Evolutionary conservation across 768 basidiomycete genomes (phyloP), one percentile per base, ranked within the genome.

Genomic region (Tulasnella sp.): DNA sequence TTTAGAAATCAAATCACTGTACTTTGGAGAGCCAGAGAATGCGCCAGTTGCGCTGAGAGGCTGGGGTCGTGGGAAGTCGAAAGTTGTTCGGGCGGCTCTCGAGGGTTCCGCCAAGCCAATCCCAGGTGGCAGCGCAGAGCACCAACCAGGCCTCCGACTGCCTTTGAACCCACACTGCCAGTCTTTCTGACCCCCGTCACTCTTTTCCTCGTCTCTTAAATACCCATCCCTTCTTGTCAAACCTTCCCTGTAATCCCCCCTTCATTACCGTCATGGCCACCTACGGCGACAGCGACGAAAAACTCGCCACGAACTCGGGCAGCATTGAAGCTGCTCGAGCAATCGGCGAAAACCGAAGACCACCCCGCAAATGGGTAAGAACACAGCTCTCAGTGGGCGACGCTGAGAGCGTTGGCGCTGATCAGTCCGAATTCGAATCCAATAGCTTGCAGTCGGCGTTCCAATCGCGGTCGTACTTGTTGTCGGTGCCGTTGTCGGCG

Each of bases 401-500:
- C 52, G 52, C 52, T 29, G 32, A 59, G 52, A 0, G 26, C 16
- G 26, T 26, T 29, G n/a, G 22, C 52, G 52, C 52, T 59, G 52
- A 59, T 29, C 52, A 59, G 52, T 59, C 52, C 52, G 32, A 7
- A 32, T 59, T 11, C n/a, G 8, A 59, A 59, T 16, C 7, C 16
- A 40, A 62, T 41, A 70, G 82, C 73, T 80, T n/a, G 78, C 77
- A 74, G 78, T 81, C 74, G 81, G 80, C 71, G 65, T 79, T 14
- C 78, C 79, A 64, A 47, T 83, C 62, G 44, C 78, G 59, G 47
- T 80, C 73, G 67, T 79, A 70, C 75, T 82, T 74, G 80, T 83
- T 72, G 75, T 81, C 71, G 83, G 74, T 35, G 83, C 82, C 63
- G 82, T 84, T 47, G 75, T 84, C 52, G 95, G 91, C 39, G 94